A percentile compares a stretch with the other conserved stretches of the same genome.
phyloP scores from a whole-genome alignment of 1,139 yeast genomes.

The Wickerhamiella infanticola region DNA sequence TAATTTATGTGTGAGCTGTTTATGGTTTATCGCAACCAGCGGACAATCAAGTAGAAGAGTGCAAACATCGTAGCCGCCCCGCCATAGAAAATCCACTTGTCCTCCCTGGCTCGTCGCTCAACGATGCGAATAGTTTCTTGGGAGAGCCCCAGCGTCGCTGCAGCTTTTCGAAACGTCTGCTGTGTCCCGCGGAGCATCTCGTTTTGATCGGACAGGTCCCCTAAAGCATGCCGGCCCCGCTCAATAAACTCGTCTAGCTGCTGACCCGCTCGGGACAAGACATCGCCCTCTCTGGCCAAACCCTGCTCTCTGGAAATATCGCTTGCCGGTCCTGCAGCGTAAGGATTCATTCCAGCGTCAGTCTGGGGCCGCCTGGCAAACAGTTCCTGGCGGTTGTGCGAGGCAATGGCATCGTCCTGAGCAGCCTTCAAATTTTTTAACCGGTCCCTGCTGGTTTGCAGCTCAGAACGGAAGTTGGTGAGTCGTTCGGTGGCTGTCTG shows the following conservation, averaged over 20 bases:
- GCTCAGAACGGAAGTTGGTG: constrained; percentile 43
- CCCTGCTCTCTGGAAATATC: constrained; percentile 38
- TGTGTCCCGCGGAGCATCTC: constrained; percentile 52
- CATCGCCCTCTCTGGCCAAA: constrained; percentile 46
- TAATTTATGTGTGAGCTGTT: not conserved
- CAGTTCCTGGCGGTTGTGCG: constrained; percentile 41
- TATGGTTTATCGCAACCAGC: constrained; percentile 37
- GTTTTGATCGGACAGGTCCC: constrained; percentile 76
- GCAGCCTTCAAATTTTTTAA: constrained; percentile 48
- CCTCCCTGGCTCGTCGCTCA: constrained; percentile 76
- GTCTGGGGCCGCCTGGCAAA: constrained; percentile 35
- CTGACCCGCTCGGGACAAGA: constrained; percentile 55
- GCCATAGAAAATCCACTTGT: constrained; percentile 74
- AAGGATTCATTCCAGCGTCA: constrained; percentile 41
- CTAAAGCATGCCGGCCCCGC: constrained; percentile 76
- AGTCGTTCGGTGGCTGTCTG: constrained; percentile 52
- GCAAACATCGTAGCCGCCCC: constrained; percentile 50
- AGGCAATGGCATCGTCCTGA: constrained; percentile 40
- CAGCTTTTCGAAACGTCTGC: constrained; percentile 47
- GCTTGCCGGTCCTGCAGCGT: constrained; percentile 20
- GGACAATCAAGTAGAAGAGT: constrained; percentile 53
- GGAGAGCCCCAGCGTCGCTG: constrained; percentile 75
- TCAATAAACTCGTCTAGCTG: constrained; percentile 82
- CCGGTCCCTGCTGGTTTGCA: constrained; percentile 38
- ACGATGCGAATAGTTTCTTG: constrained; percentile 69